Evolutionary conservation across 2,329 filamentous ascomycete genomes (phyloP).

Genomic region (Elsinoe necatrix): DNA sequence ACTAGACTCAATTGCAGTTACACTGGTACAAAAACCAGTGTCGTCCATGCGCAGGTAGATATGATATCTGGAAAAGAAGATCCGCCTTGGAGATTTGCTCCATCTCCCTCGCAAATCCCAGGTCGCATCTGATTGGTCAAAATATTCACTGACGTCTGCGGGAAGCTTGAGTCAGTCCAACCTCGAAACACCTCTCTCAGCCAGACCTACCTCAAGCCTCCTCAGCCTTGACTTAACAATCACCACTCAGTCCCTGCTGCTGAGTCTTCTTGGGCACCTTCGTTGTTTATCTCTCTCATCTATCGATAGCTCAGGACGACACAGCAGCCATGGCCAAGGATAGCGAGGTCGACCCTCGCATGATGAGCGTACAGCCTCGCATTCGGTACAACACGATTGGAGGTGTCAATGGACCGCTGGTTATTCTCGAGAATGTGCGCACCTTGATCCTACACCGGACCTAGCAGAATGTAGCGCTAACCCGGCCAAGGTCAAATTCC

Average conservation of each 20-base stretch:
- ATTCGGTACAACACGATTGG: slow-evolving; percentile 97
- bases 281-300: background rate
- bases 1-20: slow-evolving; percentile 9
- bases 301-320: background rate
- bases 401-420: slow-evolving; percentile 94
- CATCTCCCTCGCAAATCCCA: background rate
- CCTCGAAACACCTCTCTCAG: slow-evolving; percentile 9
- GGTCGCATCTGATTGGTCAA: background rate
- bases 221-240: slow-evolving; percentile 21
- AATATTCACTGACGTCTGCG: slow-evolving; percentile 9
- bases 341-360: slow-evolving; percentile 37
- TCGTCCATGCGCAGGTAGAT: slow-evolving; percentile 5
- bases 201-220: slow-evolving; percentile 11
- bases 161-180: slow-evolving; percentile 13
- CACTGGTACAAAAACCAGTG: slow-evolving; percentile 4
- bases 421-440: slow-evolving; percentile 91
- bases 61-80: background rate
- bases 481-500: slow-evolving; percentile 76
- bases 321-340: slow-evolving; percentile 27
- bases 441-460: slow-evolving; percentile 14
- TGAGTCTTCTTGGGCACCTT: slow-evolving; percentile 9
- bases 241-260: slow-evolving; percentile 19
- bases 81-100: background rate
- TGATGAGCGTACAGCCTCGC: slow-evolving; percentile 55
- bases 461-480: slow-evolving; percentile 22